A percentile compares a stretch with the other conserved stretches of the same genome.
Evolutionary conservation across 2,329 filamentous ascomycete genomes (phyloP).

Genomic region (Trichoderma sp.): DNA sequence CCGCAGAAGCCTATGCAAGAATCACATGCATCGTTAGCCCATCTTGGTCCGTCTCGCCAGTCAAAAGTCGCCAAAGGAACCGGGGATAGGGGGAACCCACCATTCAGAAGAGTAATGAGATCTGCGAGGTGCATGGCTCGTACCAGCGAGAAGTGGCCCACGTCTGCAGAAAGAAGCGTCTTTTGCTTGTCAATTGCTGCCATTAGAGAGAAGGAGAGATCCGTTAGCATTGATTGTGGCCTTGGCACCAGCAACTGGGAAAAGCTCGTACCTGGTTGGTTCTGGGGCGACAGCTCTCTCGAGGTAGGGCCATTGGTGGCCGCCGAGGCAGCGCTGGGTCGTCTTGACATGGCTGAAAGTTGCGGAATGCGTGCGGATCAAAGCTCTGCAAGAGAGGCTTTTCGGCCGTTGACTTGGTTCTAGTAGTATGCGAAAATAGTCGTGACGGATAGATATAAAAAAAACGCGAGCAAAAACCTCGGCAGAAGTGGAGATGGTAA

Average conservation of each 20-base stretch:
- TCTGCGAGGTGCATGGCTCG: conserved; percentile 76
- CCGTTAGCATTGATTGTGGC: background rate
- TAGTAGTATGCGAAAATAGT: background rate
- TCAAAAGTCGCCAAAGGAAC: background rate
- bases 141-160: conserved; percentile 72
- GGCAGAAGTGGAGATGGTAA: background rate
- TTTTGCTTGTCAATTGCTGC: conserved; percentile 74
- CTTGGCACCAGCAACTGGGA: background rate
- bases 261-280: conserved; percentile 38
- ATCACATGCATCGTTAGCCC: conserved; percentile 19
- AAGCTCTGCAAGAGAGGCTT: background rate
- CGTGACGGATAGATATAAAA: background rate
- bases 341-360: conserved; percentile 59
- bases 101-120: conserved; percentile 80
- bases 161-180: conserved; percentile 67
- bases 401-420: background rate
- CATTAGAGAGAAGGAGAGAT: background rate
- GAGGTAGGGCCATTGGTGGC: conserved; percentile 32
- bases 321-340: conserved; percentile 48
- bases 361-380: background rate
- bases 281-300: conserved; percentile 36
- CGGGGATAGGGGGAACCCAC: conserved; percentile 43
- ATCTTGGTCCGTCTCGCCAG: background rate
- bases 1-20: conserved; percentile 68
- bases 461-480: background rate